Percentiles rank a stretch among this genome's conserved stretches.
Evolutionary conservation across 495 filamentous ascomycete species (phyloP).

Genomic region (Alectoria sarmentosa): DNA sequence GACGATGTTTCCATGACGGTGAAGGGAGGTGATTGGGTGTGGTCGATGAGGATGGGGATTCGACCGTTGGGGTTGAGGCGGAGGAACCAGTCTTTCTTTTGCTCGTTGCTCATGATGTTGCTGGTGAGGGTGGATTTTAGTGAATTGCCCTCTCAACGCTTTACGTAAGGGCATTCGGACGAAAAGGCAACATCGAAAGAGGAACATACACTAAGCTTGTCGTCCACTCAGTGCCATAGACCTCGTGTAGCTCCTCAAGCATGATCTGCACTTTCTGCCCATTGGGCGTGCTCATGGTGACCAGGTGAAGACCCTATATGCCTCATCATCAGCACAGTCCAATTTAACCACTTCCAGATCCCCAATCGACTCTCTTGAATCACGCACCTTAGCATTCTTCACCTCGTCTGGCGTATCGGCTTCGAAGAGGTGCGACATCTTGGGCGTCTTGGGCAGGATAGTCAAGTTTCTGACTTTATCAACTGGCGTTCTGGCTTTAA

Average conservation of each 20-base stretch:
- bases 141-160: no score
- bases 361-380: neutral
- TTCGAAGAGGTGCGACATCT: constrained; percentile 27
- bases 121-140: constrained; percentile 2
- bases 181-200: neutral
- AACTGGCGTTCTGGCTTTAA: constrained; percentile 13
- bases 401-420: constrained; percentile 28
- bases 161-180: no score
- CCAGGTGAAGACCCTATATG: constrained; percentile 28
- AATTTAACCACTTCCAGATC: neutral
- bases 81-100: constrained; percentile 55
- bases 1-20: constrained; percentile 47
- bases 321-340: neutral
- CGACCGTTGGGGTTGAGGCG: constrained; percentile 45
- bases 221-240: constrained; percentile 47
- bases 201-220: constrained; percentile 37
- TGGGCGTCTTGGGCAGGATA: constrained; percentile 11
- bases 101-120: constrained; percentile 48
- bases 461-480: constrained; percentile 9
- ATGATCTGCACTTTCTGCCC: constrained; percentile 32
- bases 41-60: constrained; percentile 47
- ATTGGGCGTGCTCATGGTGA: constrained; percentile 29
- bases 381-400: constrained; percentile 29
- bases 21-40: constrained; percentile 44
- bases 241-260: constrained; percentile 33